Conservation (phyloP, 1,284 basidiomycete species). For the Neonothopanus nambi region DNA sequence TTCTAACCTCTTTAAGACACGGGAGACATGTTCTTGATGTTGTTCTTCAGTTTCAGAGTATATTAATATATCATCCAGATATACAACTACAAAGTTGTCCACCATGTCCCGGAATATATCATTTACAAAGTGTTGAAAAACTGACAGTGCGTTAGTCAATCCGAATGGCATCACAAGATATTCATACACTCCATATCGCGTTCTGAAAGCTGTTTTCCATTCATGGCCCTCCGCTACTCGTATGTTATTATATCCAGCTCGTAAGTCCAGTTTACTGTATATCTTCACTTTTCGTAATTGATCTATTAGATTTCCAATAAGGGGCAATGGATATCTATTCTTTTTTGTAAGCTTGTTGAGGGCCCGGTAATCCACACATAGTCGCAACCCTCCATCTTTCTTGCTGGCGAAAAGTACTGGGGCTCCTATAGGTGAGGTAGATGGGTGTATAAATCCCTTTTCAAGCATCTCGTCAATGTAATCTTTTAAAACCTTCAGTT, state of each 20-base stretch:
- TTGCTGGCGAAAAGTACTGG: background rate
- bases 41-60: slow-evolving; percentile 19
- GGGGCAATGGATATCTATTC: background rate
- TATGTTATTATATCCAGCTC: too few relatives aligned
- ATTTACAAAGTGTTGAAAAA: slow-evolving; percentile 25
- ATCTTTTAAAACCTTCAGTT: slow-evolving; percentile 4
- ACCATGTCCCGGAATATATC: slow-evolving; percentile 27
- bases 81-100: slow-evolving; percentile 16
- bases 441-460: too few relatives aligned
- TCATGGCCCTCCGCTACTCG: too few relatives aligned
- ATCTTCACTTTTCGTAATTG: background rate
- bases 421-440: background rate
- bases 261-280: background rate
- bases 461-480: too few relatives aligned
- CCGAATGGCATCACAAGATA: background rate
- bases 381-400: background rate
- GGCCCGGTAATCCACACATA: background rate
- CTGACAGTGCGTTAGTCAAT: background rate
- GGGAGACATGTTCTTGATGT: too few relatives aligned
- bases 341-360: slow-evolving; percentile 1
- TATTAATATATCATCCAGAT: slow-evolving; percentile 27
- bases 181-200: too few relatives aligned
- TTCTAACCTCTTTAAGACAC: slow-evolving; percentile 30
- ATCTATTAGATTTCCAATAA: background rate
- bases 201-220: too few relatives aligned